Conservation (phyloP, 768 basidiomycete genomes). For the Lentinus tigrinus region DNA sequence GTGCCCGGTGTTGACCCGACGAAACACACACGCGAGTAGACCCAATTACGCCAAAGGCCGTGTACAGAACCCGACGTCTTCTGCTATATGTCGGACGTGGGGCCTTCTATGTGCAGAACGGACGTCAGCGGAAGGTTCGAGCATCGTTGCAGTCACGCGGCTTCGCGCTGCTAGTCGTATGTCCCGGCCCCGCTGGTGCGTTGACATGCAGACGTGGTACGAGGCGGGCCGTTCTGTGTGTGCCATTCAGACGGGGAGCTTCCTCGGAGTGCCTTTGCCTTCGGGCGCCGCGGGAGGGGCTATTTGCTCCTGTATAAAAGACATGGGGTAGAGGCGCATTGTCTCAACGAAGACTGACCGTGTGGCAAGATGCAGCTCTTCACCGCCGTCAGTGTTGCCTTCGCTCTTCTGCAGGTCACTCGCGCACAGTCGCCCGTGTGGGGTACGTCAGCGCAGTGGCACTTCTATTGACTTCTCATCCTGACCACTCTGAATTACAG, state of each 20-base stretch:
- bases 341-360: neutral
- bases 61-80: neutral
- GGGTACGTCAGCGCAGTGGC: conserved; percentile 7
- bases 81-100: neutral
- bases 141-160: conserved; percentile 5
- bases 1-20: conserved; percentile 13
- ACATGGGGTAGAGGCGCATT: neutral
- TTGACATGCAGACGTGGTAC: neutral
- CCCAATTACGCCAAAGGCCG: neutral
- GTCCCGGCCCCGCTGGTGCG: neutral
- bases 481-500: neutral
- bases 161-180: neutral
- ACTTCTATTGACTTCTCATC: neutral
- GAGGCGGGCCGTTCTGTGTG: neutral
- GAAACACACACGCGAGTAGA: neutral
- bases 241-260: conserved; percentile 13
- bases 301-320: neutral
- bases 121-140: neutral
- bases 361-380: conserved; percentile 17
- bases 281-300: neutral
- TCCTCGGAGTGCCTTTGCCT: conserved; percentile 5
- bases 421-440: conserved; percentile 14
- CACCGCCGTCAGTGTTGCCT: conserved; percentile 11
- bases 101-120: neutral
- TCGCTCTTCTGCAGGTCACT: conserved; percentile 7